Evolutionary conservation across 225 moss, liverwort and hornwort species (phyloP), one percentile per base, ranked within the genome.

Genomic region (Bryoerythrophyllum caledonicum): DNA sequence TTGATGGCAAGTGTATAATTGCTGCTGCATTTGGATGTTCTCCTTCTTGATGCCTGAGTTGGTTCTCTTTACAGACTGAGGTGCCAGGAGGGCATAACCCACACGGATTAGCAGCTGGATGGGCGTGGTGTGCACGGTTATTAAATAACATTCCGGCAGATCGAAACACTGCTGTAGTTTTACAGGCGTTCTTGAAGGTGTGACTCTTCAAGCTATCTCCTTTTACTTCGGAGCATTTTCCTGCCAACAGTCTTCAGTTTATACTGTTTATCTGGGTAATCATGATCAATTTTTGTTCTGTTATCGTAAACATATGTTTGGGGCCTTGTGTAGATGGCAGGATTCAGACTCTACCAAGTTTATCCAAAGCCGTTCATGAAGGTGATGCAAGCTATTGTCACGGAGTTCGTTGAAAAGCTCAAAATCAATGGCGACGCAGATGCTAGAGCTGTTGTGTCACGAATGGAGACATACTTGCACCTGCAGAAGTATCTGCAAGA

Each of bases 401-500:
- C 79, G 12, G 81, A 88, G 69, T 83, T 83, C 56, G 81, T 85
- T 82, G 81, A 86, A 76, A 85, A 83, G 70, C 81, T 86, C 21
- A 95, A 99, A 86, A 70, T 37, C 25, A 88, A 86, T 67, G 91
- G 93, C 43, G 99, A 93, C 79, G 80, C 72, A 59, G 95, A 99
- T 68, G 77, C 86, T 8, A 89, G 82, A 73, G 93, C 91, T 63
- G 93, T 93, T 44, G 91, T 93, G 12, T 86, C 87, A 37, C 85
- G 99, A 54, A 75, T 99, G 19, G 99, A 99, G 80, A 99, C 94
- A 1, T 99, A 93, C 46, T 81, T 99, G 67, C 93, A 95, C 67
- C 89, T 82, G 7, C 78, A 86, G 46, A 90, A 90, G 67, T 95
- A 85, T 78, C 77, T 77, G 63, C 83, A 70, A 70, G 81, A 90